Evolutionary conservation across 2,329 filamentous ascomycete genomes (phyloP).

Genomic region (Botrytis squamosa): DNA sequence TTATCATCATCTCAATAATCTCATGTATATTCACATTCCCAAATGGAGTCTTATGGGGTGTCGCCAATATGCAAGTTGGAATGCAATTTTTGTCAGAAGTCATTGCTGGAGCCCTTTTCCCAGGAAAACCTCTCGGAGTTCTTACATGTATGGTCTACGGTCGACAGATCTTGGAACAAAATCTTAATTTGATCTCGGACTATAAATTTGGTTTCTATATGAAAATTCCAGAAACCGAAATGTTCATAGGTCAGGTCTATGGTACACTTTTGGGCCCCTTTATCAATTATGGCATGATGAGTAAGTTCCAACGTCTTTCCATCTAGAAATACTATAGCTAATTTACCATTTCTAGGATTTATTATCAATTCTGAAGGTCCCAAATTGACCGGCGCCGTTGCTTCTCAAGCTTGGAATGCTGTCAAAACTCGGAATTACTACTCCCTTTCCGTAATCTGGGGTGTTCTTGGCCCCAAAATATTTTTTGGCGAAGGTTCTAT

Average conservation of each 20-base stretch:
- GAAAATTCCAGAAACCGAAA: slow-evolving; percentile 42
- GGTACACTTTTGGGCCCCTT: slow-evolving; percentile 40
- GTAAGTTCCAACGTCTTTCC: slow-evolving; percentile 12
- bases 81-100: slow-evolving; percentile 50
- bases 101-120: slow-evolving; percentile 48
- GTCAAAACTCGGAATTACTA: slow-evolving; percentile 39
- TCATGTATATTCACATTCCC: slow-evolving; percentile 35
- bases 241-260: slow-evolving; percentile 41
- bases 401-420: slow-evolving; percentile 36
- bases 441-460: slow-evolving; percentile 41
- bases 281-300: slow-evolving; percentile 40
- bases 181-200: slow-evolving; percentile 40
- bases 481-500: slow-evolving; percentile 33
- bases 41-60: slow-evolving; percentile 42
- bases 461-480: slow-evolving; percentile 40
- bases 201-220: slow-evolving; percentile 44
- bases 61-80: slow-evolving; percentile 48
- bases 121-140: slow-evolving; percentile 55
- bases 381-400: slow-evolving; percentile 29
- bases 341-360: background rate
- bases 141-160: slow-evolving; percentile 37
- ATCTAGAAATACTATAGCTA: background rate
- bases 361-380: slow-evolving; percentile 24
- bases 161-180: slow-evolving; percentile 41
- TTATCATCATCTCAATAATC: slow-evolving; percentile 34